Evolutionary conservation across 768 basidiomycete species (phyloP).

Genomic region (Cyclocybe aegerita): DNA sequence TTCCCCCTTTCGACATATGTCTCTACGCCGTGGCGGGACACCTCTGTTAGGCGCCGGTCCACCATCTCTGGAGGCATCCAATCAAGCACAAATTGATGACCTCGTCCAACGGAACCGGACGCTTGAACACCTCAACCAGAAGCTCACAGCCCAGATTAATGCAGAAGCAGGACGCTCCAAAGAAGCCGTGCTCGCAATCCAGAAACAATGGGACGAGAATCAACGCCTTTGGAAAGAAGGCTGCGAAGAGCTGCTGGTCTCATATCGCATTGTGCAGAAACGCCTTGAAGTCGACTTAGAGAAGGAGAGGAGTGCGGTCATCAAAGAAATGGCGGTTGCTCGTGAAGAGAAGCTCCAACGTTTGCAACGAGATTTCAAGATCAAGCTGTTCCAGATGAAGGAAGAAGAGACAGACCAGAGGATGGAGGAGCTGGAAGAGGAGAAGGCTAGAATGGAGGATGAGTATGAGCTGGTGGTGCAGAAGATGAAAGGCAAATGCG

Average conservation of each 20-base stretch:
- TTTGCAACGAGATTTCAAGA: slow-evolving; percentile 63
- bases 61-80: slow-evolving; percentile 55
- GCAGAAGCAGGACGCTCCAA: slow-evolving; percentile 42
- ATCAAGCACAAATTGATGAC: slow-evolving; percentile 70
- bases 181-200: slow-evolving; percentile 40
- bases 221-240: slow-evolving; percentile 59
- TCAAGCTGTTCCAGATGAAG: slow-evolving; percentile 64
- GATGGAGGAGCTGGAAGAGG: slow-evolving; percentile 52
- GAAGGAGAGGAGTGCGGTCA: slow-evolving; percentile 45
- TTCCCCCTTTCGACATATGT: slow-evolving; percentile 2
- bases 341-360: slow-evolving; percentile 59
- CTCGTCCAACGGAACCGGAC: slow-evolving; percentile 68
- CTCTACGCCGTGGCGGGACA: slow-evolving; percentile 15
- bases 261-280: slow-evolving; percentile 66
- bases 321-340: slow-evolving; percentile 53
- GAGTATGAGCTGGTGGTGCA: slow-evolving; percentile 51
- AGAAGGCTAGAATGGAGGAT: slow-evolving; percentile 29
- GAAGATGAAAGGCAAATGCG: slow-evolving; percentile 36
- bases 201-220: slow-evolving; percentile 52
- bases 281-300: slow-evolving; percentile 54
- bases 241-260: slow-evolving; percentile 60
- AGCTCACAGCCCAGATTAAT: slow-evolving; percentile 47
- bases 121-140: slow-evolving; percentile 60
- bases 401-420: slow-evolving; percentile 60
- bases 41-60: slow-evolving; percentile 20